phyloP scores from a whole-genome alignment of 2,329 filamentous ascomycete genomes.

The Keithomyces neogunnii region DNA sequence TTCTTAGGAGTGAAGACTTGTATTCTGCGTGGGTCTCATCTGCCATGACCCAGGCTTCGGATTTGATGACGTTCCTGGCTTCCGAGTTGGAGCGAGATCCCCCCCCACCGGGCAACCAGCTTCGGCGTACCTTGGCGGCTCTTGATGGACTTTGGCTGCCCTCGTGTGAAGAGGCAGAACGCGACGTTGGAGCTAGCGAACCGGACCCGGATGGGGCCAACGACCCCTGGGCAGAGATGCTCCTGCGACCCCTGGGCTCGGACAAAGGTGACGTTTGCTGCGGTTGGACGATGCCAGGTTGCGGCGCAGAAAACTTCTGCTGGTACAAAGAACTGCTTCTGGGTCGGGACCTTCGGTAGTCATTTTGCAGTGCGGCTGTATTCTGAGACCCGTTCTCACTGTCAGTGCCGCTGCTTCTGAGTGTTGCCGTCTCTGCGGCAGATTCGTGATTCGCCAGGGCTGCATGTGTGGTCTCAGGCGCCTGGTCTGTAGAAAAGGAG shows the following conservation, averaged over 20 bases:
- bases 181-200: slow-evolving; percentile 17
- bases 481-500: slow-evolving; percentile 10
- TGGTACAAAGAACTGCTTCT: slow-evolving; percentile 26
- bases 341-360: slow-evolving; percentile 14
- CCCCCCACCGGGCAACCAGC: slow-evolving; percentile 42
- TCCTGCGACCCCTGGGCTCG: slow-evolving; percentile 33
- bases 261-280: slow-evolving; percentile 23
- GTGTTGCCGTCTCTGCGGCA: background rate
- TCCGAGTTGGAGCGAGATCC: slow-evolving; percentile 45
- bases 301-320: slow-evolving; percentile 13
- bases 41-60: slow-evolving; percentile 46
- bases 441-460: slow-evolving; percentile 16
- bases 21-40: slow-evolving; percentile 47
- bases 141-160: slow-evolving; percentile 36
- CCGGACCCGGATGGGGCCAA: slow-evolving; percentile 2
- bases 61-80: slow-evolving; percentile 12
- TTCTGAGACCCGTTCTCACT: slow-evolving; percentile 11
- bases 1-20: slow-evolving; percentile 41
- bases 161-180: slow-evolving; percentile 16
- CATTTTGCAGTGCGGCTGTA: slow-evolving; percentile 23
- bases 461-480: slow-evolving; percentile 19
- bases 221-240: slow-evolving; percentile 38
- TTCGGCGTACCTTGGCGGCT: slow-evolving; percentile 36
- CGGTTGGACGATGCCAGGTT: slow-evolving; percentile 14
- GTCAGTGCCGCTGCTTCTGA: slow-evolving; percentile 1